Conservation (phyloP, 1,284 basidiomycete species). For the Ustilago hordei region DNA sequence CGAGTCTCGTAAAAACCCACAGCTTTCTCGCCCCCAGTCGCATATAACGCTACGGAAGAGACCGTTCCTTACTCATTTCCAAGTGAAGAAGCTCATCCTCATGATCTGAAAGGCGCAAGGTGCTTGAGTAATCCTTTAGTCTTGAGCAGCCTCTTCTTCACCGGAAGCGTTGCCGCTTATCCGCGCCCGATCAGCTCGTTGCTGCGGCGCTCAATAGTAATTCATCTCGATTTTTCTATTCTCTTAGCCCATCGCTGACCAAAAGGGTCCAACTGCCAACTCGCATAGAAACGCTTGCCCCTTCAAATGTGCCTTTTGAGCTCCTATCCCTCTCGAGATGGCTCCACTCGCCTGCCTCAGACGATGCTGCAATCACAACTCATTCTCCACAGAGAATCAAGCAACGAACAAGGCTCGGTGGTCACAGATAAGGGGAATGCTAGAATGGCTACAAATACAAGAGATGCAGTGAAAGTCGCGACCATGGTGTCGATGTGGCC, state of each 20-base stretch:
- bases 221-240: neutral
- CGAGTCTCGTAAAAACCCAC: neutral
- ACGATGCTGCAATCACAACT: neutral
- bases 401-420: neutral
- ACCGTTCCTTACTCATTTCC: neutral
- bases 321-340: neutral
- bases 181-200: neutral
- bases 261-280: neutral
- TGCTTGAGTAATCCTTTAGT: neutral
- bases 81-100: too few relatives aligned
- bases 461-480: neutral
- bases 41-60: neutral
- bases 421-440: slow-evolving; percentile 3
- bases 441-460: slow-evolving; percentile 16
- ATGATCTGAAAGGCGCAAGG: too few relatives aligned
- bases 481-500: neutral
- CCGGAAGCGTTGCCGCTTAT: neutral
- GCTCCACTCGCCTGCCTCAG: neutral
- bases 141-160: neutral
- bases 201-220: neutral
- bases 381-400: neutral
- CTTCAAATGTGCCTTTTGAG: neutral
- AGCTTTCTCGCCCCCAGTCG: neutral
- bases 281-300: neutral
- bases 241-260: neutral